phyloP scores from a whole-genome alignment of 352 stramenopile species.

The Globisporangium nagaii region DNA sequence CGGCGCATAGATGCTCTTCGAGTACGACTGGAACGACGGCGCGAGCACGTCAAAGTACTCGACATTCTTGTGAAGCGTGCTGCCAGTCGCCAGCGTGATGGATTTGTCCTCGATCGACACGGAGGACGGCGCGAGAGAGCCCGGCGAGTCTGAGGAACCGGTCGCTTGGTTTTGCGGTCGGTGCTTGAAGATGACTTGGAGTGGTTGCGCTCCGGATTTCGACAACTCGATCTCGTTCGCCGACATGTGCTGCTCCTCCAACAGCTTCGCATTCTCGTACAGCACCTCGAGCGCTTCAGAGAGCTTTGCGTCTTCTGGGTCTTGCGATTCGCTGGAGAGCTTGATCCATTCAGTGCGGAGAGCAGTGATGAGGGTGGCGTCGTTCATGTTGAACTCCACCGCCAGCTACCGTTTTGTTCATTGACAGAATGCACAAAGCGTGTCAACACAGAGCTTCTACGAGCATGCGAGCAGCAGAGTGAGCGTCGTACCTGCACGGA shows the following conservation, averaged over 20 bases:
- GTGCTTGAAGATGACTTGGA: slow-evolving; percentile 86
- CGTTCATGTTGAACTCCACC: slow-evolving; percentile 68
- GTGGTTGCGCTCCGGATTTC: slow-evolving; percentile 27
- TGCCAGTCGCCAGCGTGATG: slow-evolving; percentile 35
- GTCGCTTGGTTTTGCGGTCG: slow-evolving; percentile 41
- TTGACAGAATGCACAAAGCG: neutral
- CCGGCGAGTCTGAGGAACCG: slow-evolving; percentile 8
- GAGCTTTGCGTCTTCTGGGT: slow-evolving; percentile 28
- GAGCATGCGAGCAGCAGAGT: neutral
- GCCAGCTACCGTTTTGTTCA: slow-evolving; percentile 44
- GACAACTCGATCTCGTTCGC: slow-evolving; percentile 32
- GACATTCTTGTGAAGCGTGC: slow-evolving; percentile 33
- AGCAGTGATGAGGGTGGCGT: slow-evolving; percentile 38
- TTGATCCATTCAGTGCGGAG: slow-evolving; percentile 55
- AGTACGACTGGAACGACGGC: slow-evolving; percentile 47
- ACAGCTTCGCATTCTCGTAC: slow-evolving; percentile 30
- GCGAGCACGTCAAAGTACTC: slow-evolving; percentile 70
- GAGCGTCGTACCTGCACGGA: slow-evolving; percentile 53
- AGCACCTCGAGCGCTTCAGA: slow-evolving; percentile 43
- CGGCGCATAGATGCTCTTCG: slow-evolving; percentile 60
- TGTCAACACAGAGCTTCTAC: neutral
- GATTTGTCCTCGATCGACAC: slow-evolving; percentile 21
- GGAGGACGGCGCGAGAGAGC: neutral
- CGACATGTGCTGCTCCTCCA: slow-evolving; percentile 35
- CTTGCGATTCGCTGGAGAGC: slow-evolving; percentile 2